Evolutionary conservation across 1,139 yeast genomes (phyloP).

Genomic region (Kodamaea anthophila): DNA sequence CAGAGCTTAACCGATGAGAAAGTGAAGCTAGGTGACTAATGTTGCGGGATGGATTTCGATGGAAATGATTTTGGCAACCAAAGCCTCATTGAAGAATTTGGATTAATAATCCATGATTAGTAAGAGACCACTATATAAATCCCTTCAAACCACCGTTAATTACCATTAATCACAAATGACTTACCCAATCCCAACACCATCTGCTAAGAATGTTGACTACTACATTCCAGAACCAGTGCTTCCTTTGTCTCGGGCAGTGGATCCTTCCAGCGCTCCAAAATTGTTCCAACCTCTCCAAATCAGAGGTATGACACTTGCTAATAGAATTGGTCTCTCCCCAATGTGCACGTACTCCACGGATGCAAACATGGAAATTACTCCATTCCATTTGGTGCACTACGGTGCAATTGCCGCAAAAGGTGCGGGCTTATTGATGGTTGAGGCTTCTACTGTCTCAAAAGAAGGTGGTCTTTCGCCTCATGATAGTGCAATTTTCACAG

Average conservation of each 20-base stretch:
- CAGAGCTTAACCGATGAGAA: too few relatives aligned
- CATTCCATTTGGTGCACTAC: constrained; percentile 45
- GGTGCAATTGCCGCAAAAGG: constrained; percentile 41
- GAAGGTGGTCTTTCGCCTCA: constrained; percentile 40
- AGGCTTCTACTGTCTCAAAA: constrained; percentile 43
- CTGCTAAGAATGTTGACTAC: constrained; percentile 14
- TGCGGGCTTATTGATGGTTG: constrained; percentile 47
- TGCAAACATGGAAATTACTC: constrained; percentile 32
- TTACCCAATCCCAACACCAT: neutral
- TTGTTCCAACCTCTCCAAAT: constrained; percentile 37
- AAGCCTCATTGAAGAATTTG: too few relatives aligned
- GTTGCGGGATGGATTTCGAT: too few relatives aligned
- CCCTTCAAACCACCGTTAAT: too few relatives aligned
- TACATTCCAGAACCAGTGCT: constrained; percentile 7
- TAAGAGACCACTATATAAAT: too few relatives aligned
- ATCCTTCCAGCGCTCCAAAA: constrained; percentile 4
- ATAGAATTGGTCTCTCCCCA: constrained; percentile 53
- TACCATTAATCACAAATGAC: too few relatives aligned
- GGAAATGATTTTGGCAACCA: too few relatives aligned
- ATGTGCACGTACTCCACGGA: constrained; percentile 52
- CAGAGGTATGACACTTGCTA: constrained; percentile 33
- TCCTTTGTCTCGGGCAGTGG: constrained; percentile 5
- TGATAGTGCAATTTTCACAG: constrained; percentile 47
- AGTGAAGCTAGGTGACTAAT: too few relatives aligned
- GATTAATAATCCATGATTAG: too few relatives aligned